Evolutionary conservation across 768 basidiomycete genomes (phyloP), one percentile per base, ranked within the genome.

Genomic region (Hysterangium stoloniferum): DNA sequence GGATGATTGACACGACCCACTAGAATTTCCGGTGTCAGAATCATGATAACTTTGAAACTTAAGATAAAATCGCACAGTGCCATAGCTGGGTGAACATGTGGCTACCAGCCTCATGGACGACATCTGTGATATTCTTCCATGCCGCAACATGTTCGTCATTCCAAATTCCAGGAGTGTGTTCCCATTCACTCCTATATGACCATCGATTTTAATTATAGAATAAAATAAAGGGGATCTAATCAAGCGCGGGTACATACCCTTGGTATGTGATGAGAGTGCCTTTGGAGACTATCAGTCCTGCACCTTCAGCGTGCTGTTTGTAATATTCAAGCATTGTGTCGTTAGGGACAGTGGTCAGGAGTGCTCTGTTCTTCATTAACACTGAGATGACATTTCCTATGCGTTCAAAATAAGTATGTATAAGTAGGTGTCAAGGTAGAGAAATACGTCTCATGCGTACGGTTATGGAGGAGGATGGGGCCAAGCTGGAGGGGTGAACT

Each of bases 161-260:
- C 72, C 73, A 76, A 22, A 75, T 68, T 5, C 75, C 75, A n/a
- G 73, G 73, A 1, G 69, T 68, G 54, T 67, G 56, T 7, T 63
- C 65, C 68, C 70, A 74, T 55, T 72, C 69, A 7, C 70, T 65
- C 6, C 73, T 73, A 49, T 51, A 13, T 25, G 12, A 15, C 25
- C 29, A 19, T 5, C 19, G 37, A 19, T 9, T 34, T 34, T 17
- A 17, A 34, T 34, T 34, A 9, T 9, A 17, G 9, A 34, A 9
- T 34, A 25, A 13, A 24, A 38, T 17, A 34, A 19, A 19, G 6
- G 11, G n/a, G n/a, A 34, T 9, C 33, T 34, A 9, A 17, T 34
- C 9, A 7, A 34, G 6, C 35, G 46, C 2, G 44, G 6, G 9
- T 15, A 56, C 64, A 7, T 34, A 71, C 72, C 71, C 72, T 62